Evolutionary conservation across 75 land plant species (phyloP).

Genomic region (Ceratopteris richardii): DNA sequence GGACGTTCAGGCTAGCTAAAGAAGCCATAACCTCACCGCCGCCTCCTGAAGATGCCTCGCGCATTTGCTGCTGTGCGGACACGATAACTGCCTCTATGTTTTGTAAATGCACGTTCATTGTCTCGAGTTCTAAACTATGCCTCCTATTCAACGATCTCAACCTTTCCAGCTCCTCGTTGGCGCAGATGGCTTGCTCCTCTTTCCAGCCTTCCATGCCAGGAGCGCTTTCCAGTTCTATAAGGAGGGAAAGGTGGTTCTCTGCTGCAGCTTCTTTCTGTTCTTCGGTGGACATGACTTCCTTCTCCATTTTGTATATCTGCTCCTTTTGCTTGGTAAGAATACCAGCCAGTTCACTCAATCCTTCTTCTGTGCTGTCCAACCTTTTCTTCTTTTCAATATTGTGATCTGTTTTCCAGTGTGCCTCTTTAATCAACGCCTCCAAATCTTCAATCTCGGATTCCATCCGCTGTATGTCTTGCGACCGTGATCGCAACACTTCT

Average conservation of each 20-base stretch:
- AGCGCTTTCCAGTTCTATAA: background rate
- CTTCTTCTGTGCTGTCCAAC: background rate
- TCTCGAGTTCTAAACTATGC: background rate
- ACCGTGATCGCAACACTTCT: background rate
- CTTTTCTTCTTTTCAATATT: background rate
- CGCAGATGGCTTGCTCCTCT: background rate
- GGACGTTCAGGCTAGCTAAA: background rate
- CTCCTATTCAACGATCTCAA: background rate
- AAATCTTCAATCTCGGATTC: background rate
- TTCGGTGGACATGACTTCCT: background rate
- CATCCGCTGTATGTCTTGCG: background rate
- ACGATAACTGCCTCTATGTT: background rate
- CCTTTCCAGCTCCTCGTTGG: background rate
- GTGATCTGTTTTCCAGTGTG: background rate
- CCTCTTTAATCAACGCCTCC: too few relatives aligned
- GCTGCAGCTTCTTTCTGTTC: background rate
- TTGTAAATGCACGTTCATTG: background rate
- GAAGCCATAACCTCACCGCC: background rate
- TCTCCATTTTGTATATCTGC: background rate
- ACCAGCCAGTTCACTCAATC: background rate
- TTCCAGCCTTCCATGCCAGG: conserved; percentile 2
- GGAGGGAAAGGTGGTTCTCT: background rate
- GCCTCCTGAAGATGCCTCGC: background rate
- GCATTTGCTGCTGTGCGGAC: background rate
- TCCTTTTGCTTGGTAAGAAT: background rate